Conservation (phyloP, 441 rosid species). For the Gossypium lobatum region DNA sequence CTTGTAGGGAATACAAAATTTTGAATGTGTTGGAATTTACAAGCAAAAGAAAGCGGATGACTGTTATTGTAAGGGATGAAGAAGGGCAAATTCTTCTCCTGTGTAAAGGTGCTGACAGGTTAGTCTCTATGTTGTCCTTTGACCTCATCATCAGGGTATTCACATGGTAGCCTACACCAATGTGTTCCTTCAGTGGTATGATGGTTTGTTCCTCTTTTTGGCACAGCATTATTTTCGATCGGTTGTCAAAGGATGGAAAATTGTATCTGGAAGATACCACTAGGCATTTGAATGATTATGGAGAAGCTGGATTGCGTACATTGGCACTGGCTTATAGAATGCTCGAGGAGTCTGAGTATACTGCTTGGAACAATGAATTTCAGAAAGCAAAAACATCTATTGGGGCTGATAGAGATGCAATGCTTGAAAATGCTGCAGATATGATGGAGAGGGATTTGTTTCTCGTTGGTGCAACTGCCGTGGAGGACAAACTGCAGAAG, state of each 20-base stretch:
- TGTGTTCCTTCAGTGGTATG: not conserved
- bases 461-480: slow-evolving; percentile 96
- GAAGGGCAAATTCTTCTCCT: slow-evolving; percentile 71
- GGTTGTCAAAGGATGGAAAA: slow-evolving; percentile 81
- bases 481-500: slow-evolving; percentile 92
- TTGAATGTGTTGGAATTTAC: slow-evolving; percentile 89
- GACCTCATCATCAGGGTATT: not conserved
- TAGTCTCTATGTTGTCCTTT: slow-evolving; percentile 18
- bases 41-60: slow-evolving; percentile 95
- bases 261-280: slow-evolving; percentile 58
- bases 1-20: slow-evolving; percentile 81
- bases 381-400: slow-evolving; percentile 74
- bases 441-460: slow-evolving; percentile 77
- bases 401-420: slow-evolving; percentile 68
- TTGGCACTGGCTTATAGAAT: slow-evolving; percentile 80
- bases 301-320: slow-evolving; percentile 95
- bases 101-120: slow-evolving; percentile 99
- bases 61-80: slow-evolving; percentile 74
- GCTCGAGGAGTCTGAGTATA: slow-evolving; percentile 70
- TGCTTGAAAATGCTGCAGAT: slow-evolving; percentile 78
- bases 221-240: slow-evolving; percentile 84
- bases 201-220: slow-evolving; percentile 18
- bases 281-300: slow-evolving; percentile 83
- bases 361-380: slow-evolving; percentile 78
- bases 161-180: not conserved